These are phyloP conservation scores for Candida mesenterica DNA, from an alignment of 1,139 yeast genomes.

Conservation along the genomic window DNA sequence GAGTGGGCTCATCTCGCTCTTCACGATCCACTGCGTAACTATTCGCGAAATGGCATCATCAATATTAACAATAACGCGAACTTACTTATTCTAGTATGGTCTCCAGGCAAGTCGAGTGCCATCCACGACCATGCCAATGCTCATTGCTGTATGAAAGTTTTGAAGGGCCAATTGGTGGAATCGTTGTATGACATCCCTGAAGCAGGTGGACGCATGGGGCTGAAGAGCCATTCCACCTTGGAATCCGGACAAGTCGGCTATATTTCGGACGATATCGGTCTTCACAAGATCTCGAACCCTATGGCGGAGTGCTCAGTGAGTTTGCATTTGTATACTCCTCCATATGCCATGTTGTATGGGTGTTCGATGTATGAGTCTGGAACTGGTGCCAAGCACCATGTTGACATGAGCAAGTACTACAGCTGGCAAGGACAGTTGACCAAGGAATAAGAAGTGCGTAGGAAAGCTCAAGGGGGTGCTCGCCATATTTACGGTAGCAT, in stretches of 20 bases:
- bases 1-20: constrained; percentile 67
- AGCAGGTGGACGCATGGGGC: constrained; percentile 27
- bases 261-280: constrained; percentile 64
- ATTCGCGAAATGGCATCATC: constrained; percentile 64
- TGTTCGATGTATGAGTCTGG: constrained; percentile 58
- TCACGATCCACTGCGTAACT: constrained; percentile 49
- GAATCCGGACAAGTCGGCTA: constrained; percentile 56
- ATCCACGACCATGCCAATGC: constrained; percentile 80
- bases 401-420: constrained; percentile 60
- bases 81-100: constrained; percentile 67
- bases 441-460: too few relatives aligned
- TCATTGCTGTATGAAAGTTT: constrained; percentile 65
- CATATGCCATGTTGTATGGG: constrained; percentile 69
- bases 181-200: constrained; percentile 56
- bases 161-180: constrained; percentile 61
- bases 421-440: constrained; percentile 58
- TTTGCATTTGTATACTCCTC: constrained; percentile 75
- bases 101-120: constrained; percentile 63
- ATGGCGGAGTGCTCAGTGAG: constrained; percentile 55
- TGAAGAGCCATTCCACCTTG: constrained; percentile 35
- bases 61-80: constrained; percentile 70
- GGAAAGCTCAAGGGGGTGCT: constrained; percentile 26
- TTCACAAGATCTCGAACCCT: constrained; percentile 63
- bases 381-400: constrained; percentile 54
- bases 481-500: too few relatives aligned